Conservation (phyloP, 2,329 filamentous ascomycete species). For the Sporothrix sp. region DNA sequence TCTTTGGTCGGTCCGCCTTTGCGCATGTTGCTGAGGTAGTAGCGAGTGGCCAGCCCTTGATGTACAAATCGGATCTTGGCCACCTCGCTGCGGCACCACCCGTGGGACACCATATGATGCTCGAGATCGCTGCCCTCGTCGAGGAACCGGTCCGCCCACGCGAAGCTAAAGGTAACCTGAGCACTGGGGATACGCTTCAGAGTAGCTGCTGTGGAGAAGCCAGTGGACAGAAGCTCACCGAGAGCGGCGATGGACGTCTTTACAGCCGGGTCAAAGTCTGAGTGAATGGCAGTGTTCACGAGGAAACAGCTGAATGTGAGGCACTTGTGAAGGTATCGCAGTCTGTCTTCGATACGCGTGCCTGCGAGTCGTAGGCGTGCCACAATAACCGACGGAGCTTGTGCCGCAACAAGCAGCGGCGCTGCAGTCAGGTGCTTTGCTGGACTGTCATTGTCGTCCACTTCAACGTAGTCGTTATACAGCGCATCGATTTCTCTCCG, state of each 20-base stretch:
- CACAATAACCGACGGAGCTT: constrained; percentile 2
- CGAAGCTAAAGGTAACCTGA: constrained; percentile 13
- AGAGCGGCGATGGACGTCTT: constrained; percentile 23
- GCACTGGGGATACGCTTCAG: neutral
- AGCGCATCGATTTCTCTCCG: neutral
- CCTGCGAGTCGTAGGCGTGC: constrained; percentile 11
- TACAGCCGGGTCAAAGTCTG: constrained; percentile 20
- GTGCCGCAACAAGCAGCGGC: neutral
- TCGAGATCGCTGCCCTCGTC: constrained; percentile 17
- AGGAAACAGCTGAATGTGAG: constrained; percentile 17
- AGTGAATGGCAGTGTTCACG: constrained; percentile 12
- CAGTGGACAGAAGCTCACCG: constrained; percentile 21
- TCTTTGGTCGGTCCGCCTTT: constrained; percentile 11
- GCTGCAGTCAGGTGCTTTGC: neutral
- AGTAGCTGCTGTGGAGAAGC: constrained; percentile 2
- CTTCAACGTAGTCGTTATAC: neutral
- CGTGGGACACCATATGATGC: constrained; percentile 21
- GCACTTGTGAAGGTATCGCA: constrained; percentile 18
- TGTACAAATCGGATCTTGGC: constrained; percentile 21
- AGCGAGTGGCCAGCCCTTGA: constrained; percentile 20
- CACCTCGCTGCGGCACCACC: constrained; percentile 28
- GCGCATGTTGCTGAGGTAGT: constrained; percentile 20
- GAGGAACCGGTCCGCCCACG: constrained; percentile 16
- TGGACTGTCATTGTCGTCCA: no score
- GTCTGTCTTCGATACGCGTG: constrained; percentile 11